Base-by-base conservation (phyloP, 2,329 filamentous ascomycete genomes). In the Sarocladiaceae sp. region DNA sequence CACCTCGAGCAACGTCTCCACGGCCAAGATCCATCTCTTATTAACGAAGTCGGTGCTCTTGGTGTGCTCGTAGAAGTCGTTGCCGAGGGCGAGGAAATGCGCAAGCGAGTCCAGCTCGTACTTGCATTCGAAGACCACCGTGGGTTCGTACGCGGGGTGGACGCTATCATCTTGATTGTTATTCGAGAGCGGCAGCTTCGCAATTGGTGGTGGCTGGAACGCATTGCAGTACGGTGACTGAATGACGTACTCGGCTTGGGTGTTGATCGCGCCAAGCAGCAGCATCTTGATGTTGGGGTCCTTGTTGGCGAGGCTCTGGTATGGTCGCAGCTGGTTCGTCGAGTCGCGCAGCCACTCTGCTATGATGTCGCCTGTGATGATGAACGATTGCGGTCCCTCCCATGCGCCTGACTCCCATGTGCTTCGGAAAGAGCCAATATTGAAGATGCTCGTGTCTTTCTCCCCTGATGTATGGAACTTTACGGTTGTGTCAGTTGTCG, bases 21-120 rank as follows among this genome's bases (percentile, higher is more conserved):
- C 66, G 0, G 94, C 94, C 37, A 76, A 71, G 50, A 87, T 84
- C 90, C 91, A 99, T 47, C 93, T 80, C 5, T 77, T 67, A 3
- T 82, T 92, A 33, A 97, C 65, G 64, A 96, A 97, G 1, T 87
- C 86, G 1, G 79, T 87, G 0, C 89, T 93, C 2, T 79, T 79
- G 0, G 90, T 95, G 63, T 89, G 80, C 35, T 87, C 82, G 70
- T 94, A 79, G 70, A 96, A 97, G 60, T 96, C 85, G 62, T 96
- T 97, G 17, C 79, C 82, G 2, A 99, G 73, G 0, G 88, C 84
- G 5, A 99, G 78, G 67, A 99, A 99, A 64, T 95, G 87, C 0
- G 92, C 94, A 1, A 99, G 77, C 8, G 92, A 97, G 71, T 99
- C 94, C 20, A 99, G 83, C 73, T 99, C 94, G 70, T 97, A 99